Percentiles rank a stretch among this genome's conserved stretches.
Conservation (phyloP, 176 grass and related monocot genomes). For the Oryza punctata region DNA sequence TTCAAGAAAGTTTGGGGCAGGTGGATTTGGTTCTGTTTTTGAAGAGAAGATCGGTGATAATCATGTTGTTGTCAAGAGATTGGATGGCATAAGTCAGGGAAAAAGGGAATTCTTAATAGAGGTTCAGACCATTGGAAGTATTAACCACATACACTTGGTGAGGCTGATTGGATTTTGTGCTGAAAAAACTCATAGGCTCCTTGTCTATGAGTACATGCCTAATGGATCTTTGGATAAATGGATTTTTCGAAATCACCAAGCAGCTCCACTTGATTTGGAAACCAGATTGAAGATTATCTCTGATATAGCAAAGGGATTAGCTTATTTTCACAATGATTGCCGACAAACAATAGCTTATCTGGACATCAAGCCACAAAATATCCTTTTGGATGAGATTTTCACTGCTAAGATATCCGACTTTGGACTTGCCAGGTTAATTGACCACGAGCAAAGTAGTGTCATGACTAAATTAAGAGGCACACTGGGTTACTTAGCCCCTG, state of each 20-base stretch:
- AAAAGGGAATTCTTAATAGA: slow-evolving; percentile 50
- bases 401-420: slow-evolving; percentile 65
- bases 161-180: slow-evolving; percentile 62
- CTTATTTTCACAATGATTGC: slow-evolving; percentile 68
- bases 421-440: slow-evolving; percentile 59
- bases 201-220: slow-evolving; percentile 63
- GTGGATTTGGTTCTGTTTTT: slow-evolving; percentile 64
- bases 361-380: slow-evolving; percentile 74
- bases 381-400: slow-evolving; percentile 51
- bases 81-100: slow-evolving; percentile 46
- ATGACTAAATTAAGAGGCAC: slow-evolving; percentile 63
- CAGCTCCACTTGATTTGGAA: slow-evolving; percentile 43
- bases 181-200: slow-evolving; percentile 49
- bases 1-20: slow-evolving; percentile 37
- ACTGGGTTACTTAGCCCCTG: slow-evolving; percentile 56
- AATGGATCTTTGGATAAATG: slow-evolving; percentile 69
- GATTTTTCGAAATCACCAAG: slow-evolving; percentile 47
- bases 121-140: slow-evolving; percentile 59
- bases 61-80: slow-evolving; percentile 55
- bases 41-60: slow-evolving; percentile 47
- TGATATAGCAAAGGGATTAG: slow-evolving; percentile 43
- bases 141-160: slow-evolving; percentile 57
- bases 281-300: slow-evolving; percentile 44
- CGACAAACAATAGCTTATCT: slow-evolving; percentile 55
- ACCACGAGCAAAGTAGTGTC: slow-evolving; percentile 50